These are phyloP conservation scores for Tuber microsphaerosporum DNA, from an alignment of 495 filamentous ascomycete species.

Conservation along the genomic window DNA sequence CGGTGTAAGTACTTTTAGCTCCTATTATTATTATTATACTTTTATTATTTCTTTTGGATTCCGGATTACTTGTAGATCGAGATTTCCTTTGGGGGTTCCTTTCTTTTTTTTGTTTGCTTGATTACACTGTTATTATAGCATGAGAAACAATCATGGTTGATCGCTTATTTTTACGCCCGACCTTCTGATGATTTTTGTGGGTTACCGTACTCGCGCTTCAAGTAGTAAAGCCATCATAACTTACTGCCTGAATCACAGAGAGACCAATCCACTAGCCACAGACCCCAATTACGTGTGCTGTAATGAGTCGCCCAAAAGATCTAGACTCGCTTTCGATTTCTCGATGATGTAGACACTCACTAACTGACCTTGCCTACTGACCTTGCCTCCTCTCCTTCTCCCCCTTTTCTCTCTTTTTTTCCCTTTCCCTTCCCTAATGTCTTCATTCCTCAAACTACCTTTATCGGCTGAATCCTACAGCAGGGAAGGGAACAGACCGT, in stretches of 20 bases:
- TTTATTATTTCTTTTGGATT: constrained; percentile 19
- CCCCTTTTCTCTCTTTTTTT: neutral
- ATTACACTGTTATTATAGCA: neutral
- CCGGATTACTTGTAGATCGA: constrained; percentile 14
- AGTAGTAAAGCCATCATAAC: neutral
- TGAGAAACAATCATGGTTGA: neutral
- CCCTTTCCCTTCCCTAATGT: neutral
- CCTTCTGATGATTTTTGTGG: neutral
- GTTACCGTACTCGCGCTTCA: neutral
- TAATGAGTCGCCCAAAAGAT: neutral
- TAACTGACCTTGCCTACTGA: neutral
- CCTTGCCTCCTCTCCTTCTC: neutral
- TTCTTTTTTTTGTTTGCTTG: constrained; percentile 10
- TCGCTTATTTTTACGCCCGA: neutral
- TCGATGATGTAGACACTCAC: neutral
- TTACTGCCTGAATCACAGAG: neutral
- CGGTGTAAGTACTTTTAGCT: constrained; percentile 31
- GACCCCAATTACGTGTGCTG: neutral
- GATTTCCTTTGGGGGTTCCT: constrained; percentile 18
- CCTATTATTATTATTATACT: constrained; percentile 23
- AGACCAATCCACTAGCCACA: neutral
- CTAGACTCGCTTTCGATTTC: neutral
- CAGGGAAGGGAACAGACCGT: neutral
- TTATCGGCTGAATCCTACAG: neutral
- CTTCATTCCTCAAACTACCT: neutral